phyloP scores from a whole-genome alignment of 2,329 filamentous ascomycete species.

The Pyrenophora teres region DNA sequence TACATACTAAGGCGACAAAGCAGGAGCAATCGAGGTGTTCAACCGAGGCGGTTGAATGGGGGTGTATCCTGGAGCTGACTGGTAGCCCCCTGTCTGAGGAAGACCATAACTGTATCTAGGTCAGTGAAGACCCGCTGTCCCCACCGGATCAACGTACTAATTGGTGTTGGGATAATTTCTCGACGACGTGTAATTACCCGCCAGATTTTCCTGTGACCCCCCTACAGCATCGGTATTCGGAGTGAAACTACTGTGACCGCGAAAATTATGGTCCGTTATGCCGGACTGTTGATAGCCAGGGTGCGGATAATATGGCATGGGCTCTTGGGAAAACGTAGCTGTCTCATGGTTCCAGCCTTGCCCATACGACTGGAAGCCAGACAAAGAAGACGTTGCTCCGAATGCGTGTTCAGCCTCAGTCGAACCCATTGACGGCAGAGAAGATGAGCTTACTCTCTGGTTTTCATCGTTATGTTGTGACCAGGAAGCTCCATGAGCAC shows the following conservation, averaged over 20 bases:
- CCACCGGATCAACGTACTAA: not conserved
- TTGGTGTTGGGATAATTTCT: not conserved
- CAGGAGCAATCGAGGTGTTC: not conserved
- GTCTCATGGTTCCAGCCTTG: not conserved
- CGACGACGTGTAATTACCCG: not conserved
- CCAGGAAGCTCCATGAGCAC: not conserved
- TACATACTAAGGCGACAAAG: not conserved
- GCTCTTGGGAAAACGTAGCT: not conserved
- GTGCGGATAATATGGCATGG: not conserved
- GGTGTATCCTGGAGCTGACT: not conserved
- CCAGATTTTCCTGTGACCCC: not conserved
- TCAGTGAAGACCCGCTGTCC: not conserved
- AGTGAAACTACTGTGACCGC: not conserved
- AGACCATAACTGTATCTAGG: not conserved
- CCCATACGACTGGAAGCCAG: not conserved
- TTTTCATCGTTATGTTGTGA: not conserved
- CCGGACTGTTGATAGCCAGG: not conserved
- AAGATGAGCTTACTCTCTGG: not conserved
- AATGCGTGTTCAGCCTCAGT: not conserved
- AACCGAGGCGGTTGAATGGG: not conserved
- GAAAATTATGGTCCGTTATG: not conserved
- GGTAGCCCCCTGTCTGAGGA: not conserved
- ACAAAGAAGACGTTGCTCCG: not conserved
- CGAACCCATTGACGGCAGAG: not conserved
- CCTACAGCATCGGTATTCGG: not conserved